Base-by-base conservation (phyloP, 257 asterid species). In the Paulownia fortunei region DNA sequence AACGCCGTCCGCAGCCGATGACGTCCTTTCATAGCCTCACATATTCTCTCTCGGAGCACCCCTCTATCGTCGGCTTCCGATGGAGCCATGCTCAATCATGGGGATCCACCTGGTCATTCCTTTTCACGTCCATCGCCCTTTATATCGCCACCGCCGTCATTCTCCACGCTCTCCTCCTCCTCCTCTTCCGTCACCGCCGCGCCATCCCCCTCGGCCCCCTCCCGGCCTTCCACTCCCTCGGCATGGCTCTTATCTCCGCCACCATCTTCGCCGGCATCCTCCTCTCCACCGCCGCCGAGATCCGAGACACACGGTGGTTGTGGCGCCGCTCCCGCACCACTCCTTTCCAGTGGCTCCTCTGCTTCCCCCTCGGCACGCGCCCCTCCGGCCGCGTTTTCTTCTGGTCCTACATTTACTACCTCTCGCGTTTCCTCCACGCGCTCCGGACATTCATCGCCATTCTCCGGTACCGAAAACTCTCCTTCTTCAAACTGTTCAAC, bases 351-450 rank as follows among this genome's bases (percentile, higher is more conserved):
- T 92, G 95, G 97, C 89, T 89, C 34, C 85, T 92, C 61, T 92
- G 97, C 49, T 89, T 89, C 74, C 97, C 97, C 0, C 70, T 92
- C 0, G 97, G 97, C 47, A 92, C 96, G 5, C 97, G 97, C 47
- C 97, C 97, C 72, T 87, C 95, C 0, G 96, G 97, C 1, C 91
- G 95, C 73, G 97, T 92, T 0, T 92, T 92, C 90, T 89, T 92
- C 87, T 92, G 96, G 97, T 92, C 97, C 1, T 92, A 92, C 79
- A 32, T 87, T 2, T 87, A 84, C 65, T 92, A 92, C 88, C 89
- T 92, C 49, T 88, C 96, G 23, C 92, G 97, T 3, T 92, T 83
- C 81, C 86, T 83, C 51, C 94, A 92, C 85, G 89, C 88, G 54
- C 73, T 89, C 1, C 88, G 96, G 6, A 84, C 88, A 0, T 85